Conservation (phyloP, 768 basidiomycete species). For the Rhizopogon rudus region DNA sequence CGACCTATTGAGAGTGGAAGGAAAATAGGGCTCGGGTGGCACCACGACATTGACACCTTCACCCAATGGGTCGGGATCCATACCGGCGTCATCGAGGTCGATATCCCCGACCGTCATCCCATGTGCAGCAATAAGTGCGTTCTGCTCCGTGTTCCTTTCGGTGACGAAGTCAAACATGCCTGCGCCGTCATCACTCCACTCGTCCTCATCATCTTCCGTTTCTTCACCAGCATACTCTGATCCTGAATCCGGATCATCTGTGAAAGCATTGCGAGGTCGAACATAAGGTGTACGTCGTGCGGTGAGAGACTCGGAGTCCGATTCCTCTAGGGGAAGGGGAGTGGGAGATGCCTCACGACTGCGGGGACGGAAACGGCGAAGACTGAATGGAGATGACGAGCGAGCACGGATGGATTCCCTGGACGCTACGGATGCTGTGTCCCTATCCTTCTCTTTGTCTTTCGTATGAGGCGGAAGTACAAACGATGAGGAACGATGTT, state of each 20-base stretch:
- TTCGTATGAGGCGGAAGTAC: slow-evolving; percentile 30
- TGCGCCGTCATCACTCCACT: slow-evolving; percentile 55
- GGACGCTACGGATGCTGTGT: slow-evolving; percentile 35
- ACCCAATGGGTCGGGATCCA: slow-evolving; percentile 79
- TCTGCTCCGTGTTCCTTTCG: slow-evolving; percentile 83
- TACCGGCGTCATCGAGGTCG: slow-evolving; percentile 44
- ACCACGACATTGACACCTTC: slow-evolving; percentile 90
- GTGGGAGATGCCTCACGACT: slow-evolving; percentile 53
- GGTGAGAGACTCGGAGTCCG: slow-evolving; percentile 41
- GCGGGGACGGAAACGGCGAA: slow-evolving; percentile 60
- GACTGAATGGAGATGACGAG: slow-evolving; percentile 76
- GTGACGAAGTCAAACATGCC: slow-evolving; percentile 71
- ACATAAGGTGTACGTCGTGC: slow-evolving; percentile 33
- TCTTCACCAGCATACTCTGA: slow-evolving; percentile 51
- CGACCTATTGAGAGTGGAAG: slow-evolving; percentile 59
- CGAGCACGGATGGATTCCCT: slow-evolving; percentile 58
- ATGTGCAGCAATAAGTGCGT: slow-evolving; percentile 47
- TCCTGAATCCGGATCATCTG: slow-evolving; percentile 56
- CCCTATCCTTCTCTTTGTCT: slow-evolving; percentile 27
- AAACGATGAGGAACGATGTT: slow-evolving; percentile 45
- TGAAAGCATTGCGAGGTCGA: slow-evolving; percentile 59
- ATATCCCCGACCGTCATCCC: slow-evolving; percentile 12
- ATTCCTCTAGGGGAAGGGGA: slow-evolving; percentile 51
- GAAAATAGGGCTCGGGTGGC: slow-evolving; percentile 80
- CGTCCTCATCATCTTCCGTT: slow-evolving; percentile 53